These are phyloP conservation scores for Vararia minispora DNA, from an alignment of 768 basidiomycete species.

Conservation along the genomic window DNA sequence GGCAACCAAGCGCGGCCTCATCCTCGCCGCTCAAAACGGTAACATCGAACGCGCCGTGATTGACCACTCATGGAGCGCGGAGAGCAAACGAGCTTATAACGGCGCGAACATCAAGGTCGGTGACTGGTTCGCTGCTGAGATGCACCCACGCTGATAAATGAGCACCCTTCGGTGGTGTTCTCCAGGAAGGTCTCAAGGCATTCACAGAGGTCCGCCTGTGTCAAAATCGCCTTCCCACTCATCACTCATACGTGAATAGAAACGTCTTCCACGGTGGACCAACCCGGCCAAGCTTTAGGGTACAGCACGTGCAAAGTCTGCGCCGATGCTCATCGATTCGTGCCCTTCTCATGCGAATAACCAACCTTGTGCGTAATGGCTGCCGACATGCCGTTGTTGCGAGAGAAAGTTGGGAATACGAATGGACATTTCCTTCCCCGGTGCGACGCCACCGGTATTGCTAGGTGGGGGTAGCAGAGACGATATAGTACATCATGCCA, in stretches of 20 bases:
- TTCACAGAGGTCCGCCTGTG: slow-evolving; percentile 50
- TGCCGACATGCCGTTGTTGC: too few species aligned
- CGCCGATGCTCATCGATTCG: too few species aligned
- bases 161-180: background rate
- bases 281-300: slow-evolving; percentile 44
- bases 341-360: too few species aligned
- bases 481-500: too few species aligned
- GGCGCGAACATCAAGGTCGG: slow-evolving; percentile 64
- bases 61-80: slow-evolving; percentile 32
- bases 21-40: slow-evolving; percentile 39
- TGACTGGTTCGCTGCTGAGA: slow-evolving; percentile 4
- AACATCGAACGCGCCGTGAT: slow-evolving; percentile 39
- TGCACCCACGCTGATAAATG: too few species aligned
- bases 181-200: slow-evolving; percentile 59
- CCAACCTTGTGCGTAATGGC: too few species aligned
- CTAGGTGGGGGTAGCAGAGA: too few species aligned
- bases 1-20: slow-evolving; percentile 58
- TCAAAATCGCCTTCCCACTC: too few species aligned
- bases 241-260: too few species aligned
- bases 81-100: slow-evolving; percentile 41
- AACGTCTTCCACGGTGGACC: slow-evolving; percentile 40
- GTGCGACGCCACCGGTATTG: too few species aligned
- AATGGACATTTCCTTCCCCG: too few species aligned
- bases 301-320: slow-evolving; percentile 4
- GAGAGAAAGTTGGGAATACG: too few species aligned